These are phyloP conservation scores for Ceratobasidium papillatum DNA, from an alignment of 1,284 basidiomycete genomes.

Conservation along the genomic window DNA sequence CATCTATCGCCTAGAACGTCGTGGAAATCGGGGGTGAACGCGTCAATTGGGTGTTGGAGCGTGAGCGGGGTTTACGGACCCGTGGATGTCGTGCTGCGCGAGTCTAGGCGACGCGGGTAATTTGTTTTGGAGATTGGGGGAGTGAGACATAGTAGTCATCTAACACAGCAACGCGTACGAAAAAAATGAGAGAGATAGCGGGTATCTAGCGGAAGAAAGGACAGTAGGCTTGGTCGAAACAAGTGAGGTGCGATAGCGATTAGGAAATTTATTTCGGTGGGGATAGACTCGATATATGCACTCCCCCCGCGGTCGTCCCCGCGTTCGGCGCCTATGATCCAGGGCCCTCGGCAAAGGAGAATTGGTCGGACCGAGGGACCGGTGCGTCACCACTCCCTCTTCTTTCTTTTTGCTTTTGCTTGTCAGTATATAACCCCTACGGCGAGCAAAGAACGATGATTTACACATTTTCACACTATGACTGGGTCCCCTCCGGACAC, in stretches of 20 bases:
- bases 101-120: constrained; percentile 1
- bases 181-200: background rate
- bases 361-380: background rate
- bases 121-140: background rate
- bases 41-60: background rate
- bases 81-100: background rate
- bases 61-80: background rate
- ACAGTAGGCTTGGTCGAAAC: background rate
- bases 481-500: background rate
- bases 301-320: background rate
- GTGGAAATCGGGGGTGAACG: background rate
- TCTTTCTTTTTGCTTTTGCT: background rate
- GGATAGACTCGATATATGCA: background rate
- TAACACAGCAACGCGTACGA: background rate
- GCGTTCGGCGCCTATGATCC: background rate
- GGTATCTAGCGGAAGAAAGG: background rate
- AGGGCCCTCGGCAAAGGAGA: background rate
- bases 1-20: background rate
- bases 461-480: background rate
- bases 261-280: background rate
- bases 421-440: constrained; percentile 4
- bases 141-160: background rate
- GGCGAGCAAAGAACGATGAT: background rate
- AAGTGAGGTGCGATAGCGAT: background rate
- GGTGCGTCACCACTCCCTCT: background rate